These are phyloP conservation scores for Phytophthora citricola DNA, from an alignment of 352 stramenopile genomes.

Conservation along the genomic window DNA sequence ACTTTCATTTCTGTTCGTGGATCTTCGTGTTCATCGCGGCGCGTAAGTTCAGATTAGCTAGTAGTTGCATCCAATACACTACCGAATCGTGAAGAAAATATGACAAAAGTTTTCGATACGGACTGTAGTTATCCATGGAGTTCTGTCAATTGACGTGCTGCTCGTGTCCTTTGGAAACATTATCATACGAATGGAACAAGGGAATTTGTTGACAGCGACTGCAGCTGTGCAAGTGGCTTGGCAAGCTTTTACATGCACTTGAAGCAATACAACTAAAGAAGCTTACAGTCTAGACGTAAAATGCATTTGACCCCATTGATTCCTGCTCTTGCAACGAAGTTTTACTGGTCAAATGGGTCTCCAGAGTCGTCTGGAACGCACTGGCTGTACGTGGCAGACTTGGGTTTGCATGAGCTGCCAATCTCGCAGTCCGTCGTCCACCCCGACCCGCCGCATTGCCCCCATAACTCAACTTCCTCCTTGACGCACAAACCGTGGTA, in stretches of 20 bases:
- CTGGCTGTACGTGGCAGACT: conserved; percentile 38
- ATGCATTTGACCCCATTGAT: background rate
- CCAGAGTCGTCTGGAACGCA: conserved; percentile 18
- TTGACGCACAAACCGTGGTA: conserved; percentile 41
- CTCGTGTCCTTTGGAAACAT: too few species aligned
- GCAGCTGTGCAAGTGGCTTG: too few species aligned
- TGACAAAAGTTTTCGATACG: background rate
- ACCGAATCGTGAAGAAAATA: conserved; percentile 6
- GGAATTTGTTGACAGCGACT: conserved; percentile 6
- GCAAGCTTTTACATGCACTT: too few species aligned
- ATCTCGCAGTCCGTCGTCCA: conserved; percentile 30
- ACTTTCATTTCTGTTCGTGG: conserved; percentile 3
- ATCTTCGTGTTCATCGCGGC: conserved; percentile 16
- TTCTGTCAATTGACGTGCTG: too few species aligned
- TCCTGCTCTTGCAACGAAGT: too few species aligned
- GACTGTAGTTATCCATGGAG: too few species aligned
- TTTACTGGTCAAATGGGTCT: too few species aligned
- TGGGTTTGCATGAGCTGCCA: conserved; percentile 23
- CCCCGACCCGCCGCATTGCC: conserved; percentile 36
- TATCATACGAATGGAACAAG: conserved; percentile 12
- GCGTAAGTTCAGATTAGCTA: conserved; percentile 11
- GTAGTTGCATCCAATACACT: conserved; percentile 19
- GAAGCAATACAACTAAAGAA: too few species aligned
- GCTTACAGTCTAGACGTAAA: too few species aligned
- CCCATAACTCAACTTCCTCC: conserved; percentile 25